Evolutionary conservation across 768 basidiomycete species (phyloP), one percentile per base, ranked within the genome.

Genomic region (Boletus reticulatus): DNA sequence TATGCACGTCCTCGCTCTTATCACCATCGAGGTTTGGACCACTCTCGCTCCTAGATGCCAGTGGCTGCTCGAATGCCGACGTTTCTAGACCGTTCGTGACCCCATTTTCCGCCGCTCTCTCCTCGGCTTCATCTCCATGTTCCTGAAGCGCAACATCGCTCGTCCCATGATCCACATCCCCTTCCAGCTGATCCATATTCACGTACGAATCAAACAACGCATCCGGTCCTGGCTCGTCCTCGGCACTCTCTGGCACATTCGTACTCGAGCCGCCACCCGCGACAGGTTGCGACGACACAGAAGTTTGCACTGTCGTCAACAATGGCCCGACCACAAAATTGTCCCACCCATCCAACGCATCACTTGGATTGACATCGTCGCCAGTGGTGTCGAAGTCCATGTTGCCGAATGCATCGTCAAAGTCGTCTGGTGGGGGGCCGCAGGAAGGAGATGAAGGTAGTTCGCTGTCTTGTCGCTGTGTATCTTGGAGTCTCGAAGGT

Each of bases 141-240:
- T 9, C 38, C 14, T 4, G 36, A n/a, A 11, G 24, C 13, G 31
- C 45, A 22, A 6, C 43, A 14, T 46, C 44, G 9, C n/a, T 27
- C 20, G 27, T 24, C 32, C 6, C 49, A 14, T 41, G 52, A 24
- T 47, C 48, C 8, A 2, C 13, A 19, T 44, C 56, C 17, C 37
- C 64, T 37, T 36, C 55, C 2, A 58, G 20, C 10, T 57, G 57
- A 17, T 67, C 62, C 56, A 66, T 53, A 22, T 68, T 64, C 39
- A 68, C 24, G 48, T 58, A 68, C 43, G 66, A 66, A 37, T 63
- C 54, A 10, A 67, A 59, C 32, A 67, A 32, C 17, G 49, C 27
- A 12, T 68, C 66, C 2, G 43, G 29, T 12, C 31, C 60, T 14
- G 20, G 10, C 24, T 2, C 32, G 29, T 53, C 59, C 29, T 52